Base-by-base conservation (phyloP, 345 rosid genomes). In the Sisymbrium irio region DNA sequence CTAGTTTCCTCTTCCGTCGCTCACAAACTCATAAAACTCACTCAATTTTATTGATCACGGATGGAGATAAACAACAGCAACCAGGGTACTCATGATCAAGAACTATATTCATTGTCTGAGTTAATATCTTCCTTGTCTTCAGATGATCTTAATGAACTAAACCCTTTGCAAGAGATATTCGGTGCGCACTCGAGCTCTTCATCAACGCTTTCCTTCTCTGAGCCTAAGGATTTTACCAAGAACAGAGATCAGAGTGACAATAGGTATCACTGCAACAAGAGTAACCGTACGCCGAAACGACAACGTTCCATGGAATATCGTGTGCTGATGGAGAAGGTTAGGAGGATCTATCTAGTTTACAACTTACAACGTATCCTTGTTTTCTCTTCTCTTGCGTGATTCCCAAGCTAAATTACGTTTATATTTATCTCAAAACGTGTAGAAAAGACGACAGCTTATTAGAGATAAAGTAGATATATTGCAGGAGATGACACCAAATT, bases 141-240 rank as follows among this genome's bases (percentile, higher is more conserved):
- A 15, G 47, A 68, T 32, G 63, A 61, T 41, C 36, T 8, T 41
- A 18, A 15, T 41, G 69, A 75, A 33, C 0, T 51, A 51, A 68
- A 53, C 63, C 74, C 79, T 51, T 61, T 75, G 63, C 69, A 68
- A 61, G 69, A 75, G 45, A 75, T 60, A 32, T 60, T 75, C 45
- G 42, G 68, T 37, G 37, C 36, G 13, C 51, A 17, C 15, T 51
- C 69, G 14, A 67, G 41, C 18, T 27, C 78, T 2, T 44, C 56
- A 46, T 44, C 56, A 46, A 19, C 13, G 25, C 15, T 5, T 33
- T 17, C 9, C 55, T 17, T 10, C 17, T 30, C 60, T 20, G 41
- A 65, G 54, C 62, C 67, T 39, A 19, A 47, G 10, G 73, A 74
- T 7, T 59, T 36, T 36, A 57, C 35, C 42, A 14, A 35, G 5